A percentile compares a stretch with the other conserved stretches of the same genome.
These are phyloP conservation scores for Melastoma malabathricum DNA, from an alignment of 345 rosid species.

Conservation along the genomic window DNA sequence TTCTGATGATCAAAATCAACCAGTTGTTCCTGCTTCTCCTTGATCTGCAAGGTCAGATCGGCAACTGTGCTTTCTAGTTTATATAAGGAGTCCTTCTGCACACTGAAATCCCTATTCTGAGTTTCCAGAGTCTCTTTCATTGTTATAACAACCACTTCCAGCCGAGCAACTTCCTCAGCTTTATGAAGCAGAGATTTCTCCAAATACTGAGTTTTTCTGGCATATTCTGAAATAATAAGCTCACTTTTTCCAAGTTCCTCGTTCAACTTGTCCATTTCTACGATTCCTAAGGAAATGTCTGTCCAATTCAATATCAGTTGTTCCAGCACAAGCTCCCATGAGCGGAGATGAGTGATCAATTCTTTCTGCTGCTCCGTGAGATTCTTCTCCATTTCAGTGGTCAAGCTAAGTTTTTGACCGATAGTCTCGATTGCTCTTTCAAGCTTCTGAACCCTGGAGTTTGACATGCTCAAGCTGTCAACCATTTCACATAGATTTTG, in stretches of 20 bases:
- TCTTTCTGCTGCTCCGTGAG: conserved; percentile 29
- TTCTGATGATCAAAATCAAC: conserved; percentile 35
- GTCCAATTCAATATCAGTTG: conserved; percentile 39
- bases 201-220: conserved; percentile 42
- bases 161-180: conserved; percentile 35
- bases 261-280: conserved; percentile 29
- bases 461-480: conserved; percentile 35
- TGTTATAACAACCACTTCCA: conserved; percentile 27
- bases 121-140: conserved; percentile 13
- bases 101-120: conserved; percentile 25
- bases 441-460: conserved; percentile 39
- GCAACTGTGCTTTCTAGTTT: conserved; percentile 27
- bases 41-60: conserved; percentile 43
- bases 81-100: conserved; percentile 37
- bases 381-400: conserved; percentile 45
- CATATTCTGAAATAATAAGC: conserved; percentile 40
- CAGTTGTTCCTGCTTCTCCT: conserved; percentile 34
- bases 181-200: conserved; percentile 35
- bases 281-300: conserved; percentile 43
- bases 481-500: conserved; percentile 26
- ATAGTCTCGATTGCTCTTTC: conserved; percentile 48
- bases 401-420: conserved; percentile 30
- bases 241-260: conserved; percentile 46
- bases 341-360: conserved; percentile 40
- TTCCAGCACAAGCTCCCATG: conserved; percentile 39